phyloP scores from a whole-genome alignment of 2,329 filamentous ascomycete genomes.

The Neonectria punicea region DNA sequence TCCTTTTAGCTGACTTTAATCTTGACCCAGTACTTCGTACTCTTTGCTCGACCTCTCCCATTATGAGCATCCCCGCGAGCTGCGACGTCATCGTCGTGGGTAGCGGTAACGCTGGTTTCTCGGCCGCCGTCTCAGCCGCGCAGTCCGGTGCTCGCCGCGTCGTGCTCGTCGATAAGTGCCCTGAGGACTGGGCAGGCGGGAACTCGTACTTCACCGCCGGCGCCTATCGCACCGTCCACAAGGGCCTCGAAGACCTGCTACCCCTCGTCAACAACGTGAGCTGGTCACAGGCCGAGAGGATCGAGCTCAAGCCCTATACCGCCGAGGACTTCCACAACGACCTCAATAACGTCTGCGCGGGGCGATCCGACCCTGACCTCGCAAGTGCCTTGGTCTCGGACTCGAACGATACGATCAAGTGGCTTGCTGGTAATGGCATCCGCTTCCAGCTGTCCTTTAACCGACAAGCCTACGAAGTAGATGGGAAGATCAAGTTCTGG shows the following conservation, averaged over 20 bases:
- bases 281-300: conserved; percentile 54
- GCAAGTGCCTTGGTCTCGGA: conserved; percentile 61
- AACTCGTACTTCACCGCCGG: conserved; percentile 75
- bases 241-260: conserved; percentile 65
- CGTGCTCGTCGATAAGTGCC: conserved; percentile 69
- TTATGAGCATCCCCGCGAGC: background rate
- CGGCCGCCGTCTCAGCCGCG: conserved; percentile 66
- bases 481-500: conserved; percentile 72
- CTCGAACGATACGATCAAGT: conserved; percentile 62
- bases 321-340: conserved; percentile 64
- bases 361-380: conserved; percentile 62
- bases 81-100: conserved; percentile 65
- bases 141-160: conserved; percentile 57
- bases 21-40: background rate
- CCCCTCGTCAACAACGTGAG: conserved; percentile 70
- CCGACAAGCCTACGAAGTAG: conserved; percentile 72
- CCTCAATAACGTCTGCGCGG: conserved; percentile 65
- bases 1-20: background rate
- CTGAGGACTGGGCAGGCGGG: conserved; percentile 68
- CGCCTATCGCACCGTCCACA: conserved; percentile 67
- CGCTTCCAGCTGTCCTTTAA: conserved; percentile 71
- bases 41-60: background rate
- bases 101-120: conserved; percentile 72
- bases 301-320: conserved; percentile 70
- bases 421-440: conserved; percentile 65